Evolutionary conservation across 1,284 basidiomycete genomes (phyloP).

Genomic region (Papiliotrema fonsecae): DNA sequence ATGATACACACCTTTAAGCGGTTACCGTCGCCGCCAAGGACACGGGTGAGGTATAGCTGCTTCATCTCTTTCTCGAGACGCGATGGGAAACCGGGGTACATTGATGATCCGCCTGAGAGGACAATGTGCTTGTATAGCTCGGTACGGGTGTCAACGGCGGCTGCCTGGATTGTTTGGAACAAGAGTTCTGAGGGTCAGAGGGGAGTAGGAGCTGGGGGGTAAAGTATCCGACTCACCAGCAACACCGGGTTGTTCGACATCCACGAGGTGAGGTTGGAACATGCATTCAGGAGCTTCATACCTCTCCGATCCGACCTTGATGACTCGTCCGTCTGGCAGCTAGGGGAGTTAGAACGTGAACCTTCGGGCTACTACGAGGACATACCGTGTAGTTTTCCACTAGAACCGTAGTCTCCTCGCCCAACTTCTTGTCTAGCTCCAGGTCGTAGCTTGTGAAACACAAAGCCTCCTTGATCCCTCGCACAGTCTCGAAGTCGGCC

Average conservation of each 20-base stretch:
- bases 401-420: slow-evolving; percentile 93
- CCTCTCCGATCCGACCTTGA: slow-evolving; percentile 98
- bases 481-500: slow-evolving; percentile 97
- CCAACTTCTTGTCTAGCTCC: slow-evolving; percentile 84
- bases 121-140: slow-evolving; percentile 99
- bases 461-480: slow-evolving; percentile 97
- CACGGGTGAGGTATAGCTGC: slow-evolving; percentile 88
- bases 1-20: slow-evolving; percentile 70
- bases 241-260: slow-evolving; percentile 93
- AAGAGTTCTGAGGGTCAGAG: slow-evolving; percentile 67
- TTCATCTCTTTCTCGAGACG: slow-evolving; percentile 99
- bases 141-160: slow-evolving; percentile 81
- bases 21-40: slow-evolving; percentile 76
- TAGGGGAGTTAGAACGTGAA: slow-evolving; percentile 36
- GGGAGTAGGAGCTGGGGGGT: no score
- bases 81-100: slow-evolving; percentile 97
- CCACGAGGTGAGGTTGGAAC: slow-evolving; percentile 99
- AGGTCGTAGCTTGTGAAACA: slow-evolving; percentile 98
- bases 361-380: slow-evolving; percentile 1
- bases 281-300: slow-evolving; percentile 99
- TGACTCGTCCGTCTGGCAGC: slow-evolving; percentile 92
- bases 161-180: slow-evolving; percentile 90
- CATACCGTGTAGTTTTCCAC: slow-evolving; percentile 92
- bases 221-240: slow-evolving; percentile 74
- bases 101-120: slow-evolving; percentile 91